Conservation (phyloP, 257 asterid genomes). For the Solanum infundibuliforme region DNA sequence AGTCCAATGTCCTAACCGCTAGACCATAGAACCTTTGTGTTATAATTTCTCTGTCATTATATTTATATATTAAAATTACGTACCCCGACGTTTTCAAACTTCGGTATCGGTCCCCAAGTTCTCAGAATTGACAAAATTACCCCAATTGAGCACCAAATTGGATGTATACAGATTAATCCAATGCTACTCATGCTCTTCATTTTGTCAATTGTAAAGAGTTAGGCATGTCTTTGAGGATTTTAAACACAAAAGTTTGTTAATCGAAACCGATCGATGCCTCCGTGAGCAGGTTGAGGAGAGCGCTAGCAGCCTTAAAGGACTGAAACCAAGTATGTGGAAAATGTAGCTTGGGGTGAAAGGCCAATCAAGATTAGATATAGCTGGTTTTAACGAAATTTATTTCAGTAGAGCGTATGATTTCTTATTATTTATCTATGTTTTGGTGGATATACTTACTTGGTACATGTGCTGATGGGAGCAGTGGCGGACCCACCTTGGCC, state of each 20-base stretch:
- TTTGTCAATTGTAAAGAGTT: neutral
- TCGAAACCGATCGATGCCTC: neutral
- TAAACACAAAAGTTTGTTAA: neutral
- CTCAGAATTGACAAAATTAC: neutral
- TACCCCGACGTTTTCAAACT: neutral
- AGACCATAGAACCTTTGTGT: neutral
- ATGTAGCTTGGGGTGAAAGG: neutral
- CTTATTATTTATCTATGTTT: neutral
- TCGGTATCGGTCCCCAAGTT: neutral
- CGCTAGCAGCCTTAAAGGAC: neutral
- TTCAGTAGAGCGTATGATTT: neutral
- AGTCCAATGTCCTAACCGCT: neutral
- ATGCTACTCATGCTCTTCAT: neutral
- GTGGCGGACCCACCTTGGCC: too few species aligned
- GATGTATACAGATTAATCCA: neutral
- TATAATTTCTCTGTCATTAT: accelerated
- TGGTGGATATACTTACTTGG: neutral
- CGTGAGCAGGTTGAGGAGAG: neutral
- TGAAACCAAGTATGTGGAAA: neutral
- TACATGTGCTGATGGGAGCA: neutral
- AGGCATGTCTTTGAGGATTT: neutral
- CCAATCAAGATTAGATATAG: neutral
- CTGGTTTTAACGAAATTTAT: neutral
- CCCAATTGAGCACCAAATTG: neutral
- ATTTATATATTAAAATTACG: neutral